Evolutionary conservation across 192 early-diverging fungal genomes (phyloP), one percentile per base, ranked within the genome.

Genomic region (Diversispora eburnea): DNA sequence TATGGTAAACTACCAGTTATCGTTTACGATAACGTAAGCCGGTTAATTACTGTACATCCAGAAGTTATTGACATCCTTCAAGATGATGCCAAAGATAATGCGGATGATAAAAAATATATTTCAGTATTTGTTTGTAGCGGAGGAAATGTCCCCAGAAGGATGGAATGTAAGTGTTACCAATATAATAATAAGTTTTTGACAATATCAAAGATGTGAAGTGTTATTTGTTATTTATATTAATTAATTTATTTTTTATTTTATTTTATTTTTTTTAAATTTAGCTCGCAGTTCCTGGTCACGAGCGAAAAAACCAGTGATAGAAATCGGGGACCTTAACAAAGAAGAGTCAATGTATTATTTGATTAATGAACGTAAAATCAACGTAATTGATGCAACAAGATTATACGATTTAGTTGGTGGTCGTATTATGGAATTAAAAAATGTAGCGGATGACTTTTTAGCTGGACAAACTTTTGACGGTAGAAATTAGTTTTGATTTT

Each of bases 261-360:
- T 1, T n/a, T 6, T 6, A 17, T 17, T 57, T 57, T n/a, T 57
- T 57, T 19, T n/a, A n/a, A 17, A 19, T 57, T 20, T 57, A 57
- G 72, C 48, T 2, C 60, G 72, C 39, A 66, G 51, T 65, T n/a
- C 51, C 9, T 74, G 63, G 73, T 74, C 63, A 42, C 61, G 63
- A 15, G 63, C 63, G 25, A 42, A 67, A 22, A 39, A 5, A 22
- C 58, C 39, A 42, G 25, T 33, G 25, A 61, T 67, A 4, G 68
- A 70, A 57, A 74, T 74, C 13, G 62, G 61, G 43, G 63, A 74
- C 19, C 55, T 73, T 52, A 63, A 10, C 19, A 41, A 64, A 19
- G 43, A 46, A 20, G 60, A 73, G 54, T 64, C 63, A 57, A 41
- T 74, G 43, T 17, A 74, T 39, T 74, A 74, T 7, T 54, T 70